A percentile compares a stretch with the other conserved stretches of the same genome.
phyloP scores from a whole-genome alignment of 306 rosid species.

The Oxytropis ochrocephala region DNA sequence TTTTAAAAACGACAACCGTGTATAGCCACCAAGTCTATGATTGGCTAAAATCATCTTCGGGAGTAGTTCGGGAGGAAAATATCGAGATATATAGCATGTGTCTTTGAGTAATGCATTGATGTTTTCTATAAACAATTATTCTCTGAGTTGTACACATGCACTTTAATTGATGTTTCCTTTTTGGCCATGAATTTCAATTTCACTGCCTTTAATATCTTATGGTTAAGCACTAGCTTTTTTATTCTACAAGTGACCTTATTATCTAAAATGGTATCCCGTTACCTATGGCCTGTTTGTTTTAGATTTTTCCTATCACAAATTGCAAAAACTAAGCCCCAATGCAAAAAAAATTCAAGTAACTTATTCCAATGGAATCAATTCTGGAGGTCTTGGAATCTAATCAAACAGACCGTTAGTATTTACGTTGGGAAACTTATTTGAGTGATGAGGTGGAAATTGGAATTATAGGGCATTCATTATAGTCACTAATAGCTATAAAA shows the following conservation, averaged over 20 bases:
- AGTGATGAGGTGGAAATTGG: background rate
- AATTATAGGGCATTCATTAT: background rate
- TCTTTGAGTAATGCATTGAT: background rate
- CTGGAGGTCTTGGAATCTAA: too few species aligned
- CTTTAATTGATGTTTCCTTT: background rate
- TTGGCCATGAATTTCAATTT: background rate
- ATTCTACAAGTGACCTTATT: background rate
- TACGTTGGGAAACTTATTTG: background rate
- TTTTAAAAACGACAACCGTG: too few species aligned
- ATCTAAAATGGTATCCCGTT: background rate
- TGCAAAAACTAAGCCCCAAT: too few species aligned
- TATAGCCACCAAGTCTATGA: too few species aligned
- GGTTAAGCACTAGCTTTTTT: background rate
- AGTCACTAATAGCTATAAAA: background rate
- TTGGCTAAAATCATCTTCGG: too few species aligned
- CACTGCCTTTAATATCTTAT: background rate
- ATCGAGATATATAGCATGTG: too few species aligned
- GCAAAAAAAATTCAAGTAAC: too few species aligned
- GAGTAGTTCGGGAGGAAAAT: too few species aligned
- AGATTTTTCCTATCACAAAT: too few species aligned
- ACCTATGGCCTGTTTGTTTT: too few species aligned
- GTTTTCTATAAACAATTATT: background rate
- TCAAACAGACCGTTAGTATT: background rate
- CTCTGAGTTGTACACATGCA: background rate
- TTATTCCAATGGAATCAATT: too few species aligned